A percentile compares a stretch with the other conserved stretches of the same genome.
Conservation (phyloP, 169 alveolate species). For the Plasmodium vivax region DNA sequence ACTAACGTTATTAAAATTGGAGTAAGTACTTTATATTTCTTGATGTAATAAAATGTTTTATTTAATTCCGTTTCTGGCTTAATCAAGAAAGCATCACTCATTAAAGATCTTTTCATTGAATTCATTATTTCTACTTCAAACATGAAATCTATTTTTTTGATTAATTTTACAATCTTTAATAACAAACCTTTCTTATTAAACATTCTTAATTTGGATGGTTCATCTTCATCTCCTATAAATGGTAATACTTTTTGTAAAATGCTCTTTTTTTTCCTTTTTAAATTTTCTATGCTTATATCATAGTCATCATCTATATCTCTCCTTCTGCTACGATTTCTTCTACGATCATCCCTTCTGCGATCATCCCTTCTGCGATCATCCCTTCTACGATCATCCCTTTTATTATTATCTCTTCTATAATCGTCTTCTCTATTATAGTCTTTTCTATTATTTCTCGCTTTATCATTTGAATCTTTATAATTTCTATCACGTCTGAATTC, state of each 20-base stretch:
- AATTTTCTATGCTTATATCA: background rate
- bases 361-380: background rate
- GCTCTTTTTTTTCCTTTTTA: background rate
- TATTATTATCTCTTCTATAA: background rate
- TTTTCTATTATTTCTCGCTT: background rate
- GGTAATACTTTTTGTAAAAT: background rate
- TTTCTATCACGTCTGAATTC: background rate
- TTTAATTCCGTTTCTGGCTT: background rate
- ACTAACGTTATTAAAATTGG: background rate
- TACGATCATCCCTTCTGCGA: background rate
- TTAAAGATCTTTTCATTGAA: background rate
- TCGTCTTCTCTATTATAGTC: background rate
- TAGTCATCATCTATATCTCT: background rate
- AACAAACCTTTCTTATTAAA: background rate
- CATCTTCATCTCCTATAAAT: background rate
- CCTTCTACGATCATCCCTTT: background rate
- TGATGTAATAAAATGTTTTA: background rate
- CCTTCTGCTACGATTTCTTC: background rate
- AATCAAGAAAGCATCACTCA: background rate
- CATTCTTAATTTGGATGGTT: background rate
- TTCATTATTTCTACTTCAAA: slow-evolving; percentile 8
- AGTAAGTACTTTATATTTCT: background rate
- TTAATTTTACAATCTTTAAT: background rate
- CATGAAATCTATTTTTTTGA: slow-evolving; percentile 1
- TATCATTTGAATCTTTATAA: background rate